These are phyloP conservation scores for Castanea mollissima DNA, from an alignment of 306 rosid species.

Conservation along the genomic window DNA sequence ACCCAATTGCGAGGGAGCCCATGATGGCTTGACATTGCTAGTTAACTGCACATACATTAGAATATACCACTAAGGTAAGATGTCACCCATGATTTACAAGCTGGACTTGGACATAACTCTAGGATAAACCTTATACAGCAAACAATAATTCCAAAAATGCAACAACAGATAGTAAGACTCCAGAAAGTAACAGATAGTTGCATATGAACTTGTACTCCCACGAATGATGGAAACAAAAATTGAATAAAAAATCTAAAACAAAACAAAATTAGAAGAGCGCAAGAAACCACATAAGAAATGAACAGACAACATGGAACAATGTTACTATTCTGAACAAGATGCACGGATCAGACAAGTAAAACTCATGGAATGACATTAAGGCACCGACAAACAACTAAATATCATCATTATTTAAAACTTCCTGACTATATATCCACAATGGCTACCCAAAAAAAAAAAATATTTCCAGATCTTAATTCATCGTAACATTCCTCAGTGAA, in stretches of 20 bases:
- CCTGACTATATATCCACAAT: not conserved
- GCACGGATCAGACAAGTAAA: not conserved
- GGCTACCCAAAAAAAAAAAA: too few species aligned
- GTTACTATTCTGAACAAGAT: not conserved
- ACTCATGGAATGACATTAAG: not conserved
- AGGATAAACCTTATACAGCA: not conserved
- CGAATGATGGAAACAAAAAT: not conserved
- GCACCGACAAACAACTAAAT: not conserved
- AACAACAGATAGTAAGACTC: not conserved
- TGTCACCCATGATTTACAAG: not conserved
- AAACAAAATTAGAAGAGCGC: not conserved
- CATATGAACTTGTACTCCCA: not conserved
- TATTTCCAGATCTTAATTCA: too few species aligned
- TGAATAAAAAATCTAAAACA: too few species aligned
- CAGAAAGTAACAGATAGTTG: not conserved
- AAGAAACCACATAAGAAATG: not conserved
- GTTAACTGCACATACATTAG: conserved; percentile 46
- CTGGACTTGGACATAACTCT: not conserved
- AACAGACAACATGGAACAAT: not conserved
- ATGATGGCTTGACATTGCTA: conserved; percentile 45
- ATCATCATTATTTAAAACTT: not conserved
- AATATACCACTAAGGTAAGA: not conserved
- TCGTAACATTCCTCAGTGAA: too few species aligned
- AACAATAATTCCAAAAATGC: not conserved
- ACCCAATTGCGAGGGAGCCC: conserved; percentile 27